Conservation (phyloP, 768 basidiomycete genomes). For the Hypsizygus marmoreus region DNA sequence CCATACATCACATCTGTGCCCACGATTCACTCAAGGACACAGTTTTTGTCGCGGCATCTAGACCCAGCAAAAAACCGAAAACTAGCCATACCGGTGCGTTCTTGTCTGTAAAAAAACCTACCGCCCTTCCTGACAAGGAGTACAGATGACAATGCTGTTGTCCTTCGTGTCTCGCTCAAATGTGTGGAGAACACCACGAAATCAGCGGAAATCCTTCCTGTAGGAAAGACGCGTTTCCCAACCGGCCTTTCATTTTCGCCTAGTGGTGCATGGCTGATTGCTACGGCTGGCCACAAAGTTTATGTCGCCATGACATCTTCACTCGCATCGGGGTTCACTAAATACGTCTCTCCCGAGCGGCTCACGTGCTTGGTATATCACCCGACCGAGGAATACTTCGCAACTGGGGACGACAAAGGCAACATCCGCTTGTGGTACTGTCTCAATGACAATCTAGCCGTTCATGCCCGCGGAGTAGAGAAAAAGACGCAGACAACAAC, state of each 20-base stretch:
- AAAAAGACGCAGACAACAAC: conserved; percentile 83
- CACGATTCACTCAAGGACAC: conserved; percentile 69
- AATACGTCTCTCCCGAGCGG: conserved; percentile 78
- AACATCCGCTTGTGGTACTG: conserved; percentile 93
- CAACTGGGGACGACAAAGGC: conserved; percentile 88
- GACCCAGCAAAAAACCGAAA: conserved; percentile 46
- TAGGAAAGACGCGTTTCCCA: conserved; percentile 71
- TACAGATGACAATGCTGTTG: conserved; percentile 59
- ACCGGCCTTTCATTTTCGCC: conserved; percentile 72
- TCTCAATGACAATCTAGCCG: conserved; percentile 58
- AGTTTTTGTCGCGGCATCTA: conserved; percentile 70
- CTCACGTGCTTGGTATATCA: conserved; percentile 88
- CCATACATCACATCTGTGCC: conserved; percentile 70
- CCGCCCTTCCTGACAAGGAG: too few species aligned
- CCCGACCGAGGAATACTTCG: conserved; percentile 91
- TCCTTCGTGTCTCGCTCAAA: conserved; percentile 67
- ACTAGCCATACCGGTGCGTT: conserved; percentile 30
- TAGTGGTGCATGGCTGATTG: conserved; percentile 78
- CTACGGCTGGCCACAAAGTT: conserved; percentile 73
- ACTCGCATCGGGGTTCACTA: conserved; percentile 68
- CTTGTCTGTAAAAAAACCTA: too few species aligned
- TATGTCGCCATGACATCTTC: conserved; percentile 67
- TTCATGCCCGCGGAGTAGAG: conserved; percentile 62
- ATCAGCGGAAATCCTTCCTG: conserved; percentile 49
- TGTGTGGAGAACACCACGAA: conserved; percentile 42